phyloP scores from a whole-genome alignment of 768 basidiomycete species.

The Pulveroboletus sp. region DNA sequence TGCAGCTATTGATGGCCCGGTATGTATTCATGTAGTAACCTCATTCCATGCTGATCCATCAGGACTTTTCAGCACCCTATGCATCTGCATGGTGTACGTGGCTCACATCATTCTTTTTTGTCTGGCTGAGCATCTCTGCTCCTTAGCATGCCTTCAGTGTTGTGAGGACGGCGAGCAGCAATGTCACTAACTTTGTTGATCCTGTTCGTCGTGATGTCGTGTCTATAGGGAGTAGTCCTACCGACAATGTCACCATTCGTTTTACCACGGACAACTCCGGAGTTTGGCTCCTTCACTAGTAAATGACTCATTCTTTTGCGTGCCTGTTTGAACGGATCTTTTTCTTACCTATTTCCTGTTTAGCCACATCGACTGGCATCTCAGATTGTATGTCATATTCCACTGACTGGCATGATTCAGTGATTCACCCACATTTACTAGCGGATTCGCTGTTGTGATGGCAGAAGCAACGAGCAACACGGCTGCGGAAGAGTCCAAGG shows the following conservation, averaged over 20 bases:
- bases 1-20: constrained; percentile 24
- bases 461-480: constrained; percentile 18
- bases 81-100: constrained; percentile 41
- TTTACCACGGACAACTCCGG: constrained; percentile 68
- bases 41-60: not conserved
- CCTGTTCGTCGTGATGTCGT: constrained; percentile 37
- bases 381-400: constrained; percentile 18
- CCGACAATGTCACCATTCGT: constrained; percentile 51
- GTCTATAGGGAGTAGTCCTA: constrained; percentile 20
- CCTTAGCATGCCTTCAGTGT: constrained; percentile 37
- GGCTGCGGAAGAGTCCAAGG: constrained; percentile 5
- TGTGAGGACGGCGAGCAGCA: constrained; percentile 30
- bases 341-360: not conserved
- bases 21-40: constrained; percentile 18
- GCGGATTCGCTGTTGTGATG: constrained; percentile 31
- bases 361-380: constrained; percentile 33
- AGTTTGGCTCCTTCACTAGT: constrained; percentile 53
- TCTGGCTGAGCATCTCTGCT: not conserved
- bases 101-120: not conserved
- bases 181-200: constrained; percentile 33
- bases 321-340: not conserved
- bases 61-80: constrained; percentile 32
- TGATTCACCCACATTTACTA: constrained; percentile 6
- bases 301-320: not conserved
- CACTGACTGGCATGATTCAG: not conserved